Evolutionary conservation across 495 filamentous ascomycete species (phyloP).

Genomic region (Talaromyces adpressus): DNA sequence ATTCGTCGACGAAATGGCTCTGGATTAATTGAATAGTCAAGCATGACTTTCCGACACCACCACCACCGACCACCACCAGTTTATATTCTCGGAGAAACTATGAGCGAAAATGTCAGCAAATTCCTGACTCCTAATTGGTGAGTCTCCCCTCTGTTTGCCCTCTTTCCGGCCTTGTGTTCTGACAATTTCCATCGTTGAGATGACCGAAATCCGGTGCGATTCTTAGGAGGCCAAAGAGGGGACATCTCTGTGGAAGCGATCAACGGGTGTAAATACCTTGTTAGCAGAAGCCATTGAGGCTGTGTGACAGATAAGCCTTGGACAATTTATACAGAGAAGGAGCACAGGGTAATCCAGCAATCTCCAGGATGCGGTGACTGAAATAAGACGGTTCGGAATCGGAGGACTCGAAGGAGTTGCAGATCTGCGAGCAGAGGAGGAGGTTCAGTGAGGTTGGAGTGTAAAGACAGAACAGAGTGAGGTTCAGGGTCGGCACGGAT

Average conservation of each 20-base stretch:
- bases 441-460: background rate
- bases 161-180: background rate
- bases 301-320: background rate
- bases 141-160: background rate
- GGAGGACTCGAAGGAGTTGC: background rate
- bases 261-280: background rate
- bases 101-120: slow-evolving; percentile 2
- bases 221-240: background rate
- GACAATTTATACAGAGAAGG: background rate
- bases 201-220: background rate
- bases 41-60: slow-evolving; percentile 98
- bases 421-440: background rate
- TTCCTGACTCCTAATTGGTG: background rate
- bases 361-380: slow-evolving; percentile 6
- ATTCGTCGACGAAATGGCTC: slow-evolving; percentile 98
- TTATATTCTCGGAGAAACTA: slow-evolving; percentile 99
- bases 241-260: background rate
- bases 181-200: background rate
- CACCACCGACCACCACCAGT: slow-evolving; percentile 93
- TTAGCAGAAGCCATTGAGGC: slow-evolving; percentile 8
- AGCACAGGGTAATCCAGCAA: background rate
- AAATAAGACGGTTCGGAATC: background rate
- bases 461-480: background rate
- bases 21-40: slow-evolving; percentile 99
- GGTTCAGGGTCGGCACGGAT: background rate